Evolutionary conservation across 2,329 filamentous ascomycete genomes (phyloP).

Genomic region (Rosellinia necatrix): DNA sequence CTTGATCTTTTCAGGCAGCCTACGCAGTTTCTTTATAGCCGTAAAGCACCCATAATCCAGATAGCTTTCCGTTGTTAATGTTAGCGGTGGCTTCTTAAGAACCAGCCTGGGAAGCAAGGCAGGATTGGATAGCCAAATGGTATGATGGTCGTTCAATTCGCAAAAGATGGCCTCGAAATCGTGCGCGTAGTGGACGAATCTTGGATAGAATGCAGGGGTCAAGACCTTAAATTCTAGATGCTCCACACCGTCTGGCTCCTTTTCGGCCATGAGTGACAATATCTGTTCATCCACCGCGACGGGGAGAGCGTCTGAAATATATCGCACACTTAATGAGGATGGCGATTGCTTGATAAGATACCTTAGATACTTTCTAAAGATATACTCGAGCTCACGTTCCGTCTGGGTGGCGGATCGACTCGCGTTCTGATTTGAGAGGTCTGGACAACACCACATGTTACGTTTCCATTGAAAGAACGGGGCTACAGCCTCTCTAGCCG

Average conservation of each 20-base stretch:
- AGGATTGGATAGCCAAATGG: conserved; percentile 60
- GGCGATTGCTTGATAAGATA: conserved; percentile 54
- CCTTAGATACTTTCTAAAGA: conserved; percentile 54
- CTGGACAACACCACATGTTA: conserved; percentile 68
- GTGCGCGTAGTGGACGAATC: conserved; percentile 66
- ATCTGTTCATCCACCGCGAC: conserved; percentile 46
- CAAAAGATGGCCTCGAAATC: conserved; percentile 65
- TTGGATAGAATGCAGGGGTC: conserved; percentile 69
- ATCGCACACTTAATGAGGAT: conserved; percentile 54
- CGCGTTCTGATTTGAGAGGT: conserved; percentile 62
- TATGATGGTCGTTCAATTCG: conserved; percentile 63
- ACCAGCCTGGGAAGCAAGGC: conserved; percentile 54
- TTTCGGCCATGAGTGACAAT: conserved; percentile 39
- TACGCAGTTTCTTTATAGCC: conserved; percentile 50
- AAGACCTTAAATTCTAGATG: conserved; percentile 62
- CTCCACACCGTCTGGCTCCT: conserved; percentile 32
- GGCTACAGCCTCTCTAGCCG: conserved; percentile 61
- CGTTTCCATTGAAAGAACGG: conserved; percentile 63
- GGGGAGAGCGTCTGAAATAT: conserved; percentile 56
- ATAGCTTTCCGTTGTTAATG: conserved; percentile 42
- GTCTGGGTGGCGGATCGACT: conserved; percentile 55
- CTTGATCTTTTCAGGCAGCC: conserved; percentile 47
- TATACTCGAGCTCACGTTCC: conserved; percentile 53
- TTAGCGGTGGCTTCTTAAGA: conserved; percentile 45
- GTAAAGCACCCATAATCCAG: conserved; percentile 50